These are phyloP conservation scores for Epichloe gansuensis DNA, from an alignment of 2,329 filamentous ascomycete genomes.

Conservation along the genomic window DNA sequence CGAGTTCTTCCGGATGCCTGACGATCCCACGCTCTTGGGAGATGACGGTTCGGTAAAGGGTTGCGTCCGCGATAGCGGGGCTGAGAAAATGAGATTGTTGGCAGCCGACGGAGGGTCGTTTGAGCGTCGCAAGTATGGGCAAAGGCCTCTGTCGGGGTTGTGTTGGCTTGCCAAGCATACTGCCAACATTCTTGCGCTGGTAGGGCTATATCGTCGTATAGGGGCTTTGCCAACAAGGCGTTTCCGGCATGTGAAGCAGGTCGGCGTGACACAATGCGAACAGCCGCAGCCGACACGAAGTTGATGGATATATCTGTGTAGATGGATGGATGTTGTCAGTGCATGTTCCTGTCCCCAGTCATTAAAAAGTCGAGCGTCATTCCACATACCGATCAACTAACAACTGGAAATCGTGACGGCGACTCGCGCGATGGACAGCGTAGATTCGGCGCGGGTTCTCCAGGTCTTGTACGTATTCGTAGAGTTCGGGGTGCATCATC, in stretches of 20 bases:
- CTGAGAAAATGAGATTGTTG: conserved; percentile 34
- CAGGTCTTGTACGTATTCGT: conserved; percentile 41
- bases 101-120: conserved; percentile 32
- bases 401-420: conserved; percentile 52
- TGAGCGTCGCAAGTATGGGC: conserved; percentile 35
- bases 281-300: conserved; percentile 70
- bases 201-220: conserved; percentile 64
- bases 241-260: conserved; percentile 69
- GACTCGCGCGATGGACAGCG: conserved; percentile 45
- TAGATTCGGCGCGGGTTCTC: conserved; percentile 51
- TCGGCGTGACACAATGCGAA: conserved; percentile 56
- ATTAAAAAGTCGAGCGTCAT: background rate
- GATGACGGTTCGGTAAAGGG: background rate
- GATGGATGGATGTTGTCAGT: background rate
- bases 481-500: conserved; percentile 49
- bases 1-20: background rate
- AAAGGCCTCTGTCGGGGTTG: conserved; percentile 60
- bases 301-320: conserved; percentile 60
- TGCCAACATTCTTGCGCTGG: conserved; percentile 72
- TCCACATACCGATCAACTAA: conserved; percentile 51
- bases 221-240: conserved; percentile 54
- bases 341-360: background rate
- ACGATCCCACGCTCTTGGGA: background rate
- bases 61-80: conserved; percentile 11
- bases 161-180: conserved; percentile 71